Base-by-base conservation (phyloP, 495 filamentous ascomycete species). In the Rhypophila decipiens region DNA sequence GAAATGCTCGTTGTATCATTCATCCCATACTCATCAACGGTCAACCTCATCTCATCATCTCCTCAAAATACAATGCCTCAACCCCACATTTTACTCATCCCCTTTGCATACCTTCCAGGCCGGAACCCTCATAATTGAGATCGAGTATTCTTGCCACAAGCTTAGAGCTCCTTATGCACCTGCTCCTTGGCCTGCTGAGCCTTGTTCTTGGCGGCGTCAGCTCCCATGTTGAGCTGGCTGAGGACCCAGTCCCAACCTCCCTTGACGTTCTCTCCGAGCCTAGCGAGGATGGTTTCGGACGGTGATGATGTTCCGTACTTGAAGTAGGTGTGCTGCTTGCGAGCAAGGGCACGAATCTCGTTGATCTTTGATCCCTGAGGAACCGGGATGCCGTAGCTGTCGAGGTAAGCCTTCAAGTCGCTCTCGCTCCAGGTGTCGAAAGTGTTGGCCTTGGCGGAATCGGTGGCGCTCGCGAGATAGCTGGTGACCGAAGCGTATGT, bases 361-460 rank as follows among this genome's bases (percentile, higher is more conserved):
- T 86, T 84, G 29, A 77, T 62, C 41, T 65, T 82, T 27, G 79
- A 81, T 23, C 84, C 85, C 65, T 88, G 85, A 37, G 84, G 85
- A 36, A 76, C 78, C 10, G 81, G 77, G 5, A 91, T 73, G 33
- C 87, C 87, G 56, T 90, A 91, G 41, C 80, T 84, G 61, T 91
- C 87, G 11, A 91, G 75, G 51, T 89, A 91, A 12, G 76, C 68
- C 71, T 91, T 91, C 44, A 95, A 71, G 17, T 95, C 88, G 45
- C 68, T 75, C 49, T 75, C 81, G 43, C 86, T 86, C 88, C 88
- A 95, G 2, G 79, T 83, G 39, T 93, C 83, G 52, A 93, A 93
- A 3, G 80, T 75, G 15, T 63, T 65, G 15, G 84, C 78, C 71
- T 90, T 91, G 38, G 76, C 84, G 4, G 72, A 56, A 46, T 79